A percentile compares a stretch with the other conserved stretches of the same genome.
Evolutionary conservation across 2,329 filamentous ascomycete species (phyloP).

Genomic region (Aspergillus novoparasiticus): DNA sequence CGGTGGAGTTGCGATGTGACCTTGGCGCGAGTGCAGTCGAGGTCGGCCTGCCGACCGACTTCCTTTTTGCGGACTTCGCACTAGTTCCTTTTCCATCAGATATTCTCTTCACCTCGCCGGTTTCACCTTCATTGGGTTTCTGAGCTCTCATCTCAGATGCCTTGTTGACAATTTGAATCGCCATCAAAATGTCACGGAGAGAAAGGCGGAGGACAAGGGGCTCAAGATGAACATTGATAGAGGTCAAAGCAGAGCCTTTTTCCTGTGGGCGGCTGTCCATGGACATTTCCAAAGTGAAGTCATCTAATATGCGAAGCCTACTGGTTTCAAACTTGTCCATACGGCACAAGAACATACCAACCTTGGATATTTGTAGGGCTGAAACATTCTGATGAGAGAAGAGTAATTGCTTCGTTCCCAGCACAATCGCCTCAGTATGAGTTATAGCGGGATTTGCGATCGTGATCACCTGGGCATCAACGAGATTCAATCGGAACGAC

Average conservation of each 20-base stretch:
- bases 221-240: slow-evolving; percentile 84
- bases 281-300: slow-evolving; percentile 89
- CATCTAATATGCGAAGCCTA: slow-evolving; percentile 87
- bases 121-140: slow-evolving; percentile 49
- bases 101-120: slow-evolving; percentile 58
- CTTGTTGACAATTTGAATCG: slow-evolving; percentile 87
- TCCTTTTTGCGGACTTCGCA: slow-evolving; percentile 48
- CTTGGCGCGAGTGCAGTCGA: slow-evolving; percentile 49
- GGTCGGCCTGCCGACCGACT: slow-evolving; percentile 48
- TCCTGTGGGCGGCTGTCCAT: slow-evolving; percentile 73
- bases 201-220: slow-evolving; percentile 89
- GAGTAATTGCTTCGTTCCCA: slow-evolving; percentile 90
- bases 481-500: slow-evolving; percentile 88
- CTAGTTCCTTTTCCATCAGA: slow-evolving; percentile 44
- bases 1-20: slow-evolving; percentile 48
- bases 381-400: slow-evolving; percentile 92
- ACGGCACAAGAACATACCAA: slow-evolving; percentile 97
- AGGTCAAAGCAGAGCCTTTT: slow-evolving; percentile 65
- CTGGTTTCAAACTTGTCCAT: slow-evolving; percentile 98
- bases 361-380: slow-evolving; percentile 88
- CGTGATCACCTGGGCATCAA: slow-evolving; percentile 93
- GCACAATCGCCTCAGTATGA: slow-evolving; percentile 92
- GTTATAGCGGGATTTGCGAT: slow-evolving; percentile 91
- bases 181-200: slow-evolving; percentile 89
- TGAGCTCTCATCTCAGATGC: slow-evolving; percentile 79